A percentile compares a stretch with the other conserved stretches of the same genome.
These are phyloP conservation scores for Verruconis gallopava DNA, from an alignment of 2,329 filamentous ascomycete genomes.

Conservation along the genomic window DNA sequence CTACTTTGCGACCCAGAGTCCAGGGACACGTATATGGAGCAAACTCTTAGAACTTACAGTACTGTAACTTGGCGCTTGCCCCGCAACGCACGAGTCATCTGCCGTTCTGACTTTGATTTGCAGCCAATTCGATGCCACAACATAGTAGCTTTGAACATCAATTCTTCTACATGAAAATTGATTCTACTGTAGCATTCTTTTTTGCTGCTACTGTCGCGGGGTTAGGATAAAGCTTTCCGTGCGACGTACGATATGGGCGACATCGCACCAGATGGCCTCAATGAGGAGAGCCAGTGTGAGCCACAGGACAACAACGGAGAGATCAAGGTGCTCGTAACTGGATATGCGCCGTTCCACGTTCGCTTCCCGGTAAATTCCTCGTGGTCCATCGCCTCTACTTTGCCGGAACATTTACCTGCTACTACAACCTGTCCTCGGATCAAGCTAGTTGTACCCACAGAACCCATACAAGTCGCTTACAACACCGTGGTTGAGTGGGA, in stretches of 20 bases:
- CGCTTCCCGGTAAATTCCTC: conserved; percentile 22
- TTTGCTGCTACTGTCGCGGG: no score
- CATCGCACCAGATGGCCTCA: neutral
- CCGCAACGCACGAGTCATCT: no score
- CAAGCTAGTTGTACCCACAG: conserved; percentile 22
- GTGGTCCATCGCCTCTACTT: conserved; percentile 25
- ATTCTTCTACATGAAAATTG: no score
- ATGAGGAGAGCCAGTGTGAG: neutral
- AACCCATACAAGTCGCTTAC: conserved; percentile 25
- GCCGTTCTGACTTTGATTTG: no score
- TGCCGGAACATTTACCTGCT: conserved; percentile 22
- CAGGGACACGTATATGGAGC: no score
- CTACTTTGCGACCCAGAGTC: no score
- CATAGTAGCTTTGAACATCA: no score
- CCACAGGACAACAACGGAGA: neutral
- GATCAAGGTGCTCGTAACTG: neutral
- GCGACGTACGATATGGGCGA: neutral
- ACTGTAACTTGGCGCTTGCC: no score
- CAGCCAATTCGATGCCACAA: no score
- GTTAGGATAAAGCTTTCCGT: no score
- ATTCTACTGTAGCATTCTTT: no score
- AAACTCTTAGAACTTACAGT: no score
- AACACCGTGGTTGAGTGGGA: conserved; percentile 13
- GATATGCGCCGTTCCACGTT: conserved; percentile 18
- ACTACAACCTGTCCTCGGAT: conserved; percentile 18